A percentile compares a stretch with the other conserved stretches of the same genome.
phyloP scores from a whole-genome alignment of 345 rosid species.

The Lepidium aucheri region DNA sequence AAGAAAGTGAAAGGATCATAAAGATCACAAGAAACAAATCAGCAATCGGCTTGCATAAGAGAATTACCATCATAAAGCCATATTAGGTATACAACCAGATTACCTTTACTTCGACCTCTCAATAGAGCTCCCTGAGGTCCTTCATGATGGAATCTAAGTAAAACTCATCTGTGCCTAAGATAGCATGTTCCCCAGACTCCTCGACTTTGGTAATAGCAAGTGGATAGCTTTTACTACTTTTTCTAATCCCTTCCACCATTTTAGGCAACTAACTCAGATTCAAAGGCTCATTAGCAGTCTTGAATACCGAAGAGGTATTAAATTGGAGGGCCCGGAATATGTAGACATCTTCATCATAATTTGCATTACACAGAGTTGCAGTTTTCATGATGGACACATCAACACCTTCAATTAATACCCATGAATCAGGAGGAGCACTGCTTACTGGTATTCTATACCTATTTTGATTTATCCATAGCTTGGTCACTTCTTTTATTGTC shows the following conservation, averaged over 20 bases:
- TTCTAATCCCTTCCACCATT: constrained; percentile 99
- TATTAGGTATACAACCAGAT: neutral
- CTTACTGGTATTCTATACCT: constrained; percentile 85
- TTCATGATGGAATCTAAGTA: constrained; percentile 97
- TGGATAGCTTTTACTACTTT: constrained; percentile 97
- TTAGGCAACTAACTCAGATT: constrained; percentile 98
- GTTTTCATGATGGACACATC: constrained; percentile 97
- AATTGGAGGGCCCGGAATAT: constrained; percentile 86
- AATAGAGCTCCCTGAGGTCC: constrained; percentile 95
- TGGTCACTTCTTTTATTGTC: constrained; percentile 90
- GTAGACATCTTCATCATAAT: constrained; percentile 71
- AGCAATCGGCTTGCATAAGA: neutral
- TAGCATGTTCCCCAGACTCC: constrained; percentile 97
- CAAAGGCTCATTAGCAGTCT: constrained; percentile 96
- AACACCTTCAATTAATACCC: constrained; percentile 97
- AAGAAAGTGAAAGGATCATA: constrained; percentile 8
- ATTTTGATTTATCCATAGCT: constrained; percentile 91
- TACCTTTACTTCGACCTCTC: constrained; percentile 99
- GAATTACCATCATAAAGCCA: neutral
- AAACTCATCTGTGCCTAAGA: constrained; percentile 91
- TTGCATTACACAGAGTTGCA: constrained; percentile 72
- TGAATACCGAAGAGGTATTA: constrained; percentile 94
- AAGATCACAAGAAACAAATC: neutral
- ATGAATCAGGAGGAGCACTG: constrained; percentile 95
- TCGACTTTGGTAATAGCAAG: constrained; percentile 95